Conservation (phyloP, 2,329 filamentous ascomycete species). For the Pseudocercospora cruenta region DNA sequence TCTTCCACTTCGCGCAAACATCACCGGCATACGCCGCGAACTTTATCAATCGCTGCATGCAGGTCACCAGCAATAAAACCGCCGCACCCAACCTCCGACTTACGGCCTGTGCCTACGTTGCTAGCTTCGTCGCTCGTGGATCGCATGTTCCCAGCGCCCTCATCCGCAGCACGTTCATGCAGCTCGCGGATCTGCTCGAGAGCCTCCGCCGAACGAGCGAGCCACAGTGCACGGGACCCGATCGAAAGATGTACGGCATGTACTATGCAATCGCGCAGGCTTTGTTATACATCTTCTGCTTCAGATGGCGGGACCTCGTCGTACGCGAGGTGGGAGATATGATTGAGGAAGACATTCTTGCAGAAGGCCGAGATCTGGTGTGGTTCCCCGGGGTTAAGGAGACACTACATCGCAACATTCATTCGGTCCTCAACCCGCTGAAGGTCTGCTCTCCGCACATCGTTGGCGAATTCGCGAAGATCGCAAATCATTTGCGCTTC, state of each 20-base stretch:
- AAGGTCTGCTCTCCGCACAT: constrained; percentile 92
- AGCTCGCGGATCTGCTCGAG: constrained; percentile 78
- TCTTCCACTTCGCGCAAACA: constrained; percentile 92
- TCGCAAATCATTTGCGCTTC: constrained; percentile 82
- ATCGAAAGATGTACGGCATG: constrained; percentile 78
- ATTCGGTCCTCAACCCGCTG: constrained; percentile 88
- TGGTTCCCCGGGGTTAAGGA: constrained; percentile 79
- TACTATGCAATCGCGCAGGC: constrained; percentile 92
- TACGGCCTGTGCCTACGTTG: constrained; percentile 86
- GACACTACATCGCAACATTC: constrained; percentile 75
- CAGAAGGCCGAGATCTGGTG: constrained; percentile 71
- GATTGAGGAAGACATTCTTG: constrained; percentile 58
- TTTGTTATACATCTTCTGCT: constrained; percentile 93
- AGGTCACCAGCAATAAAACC: constrained; percentile 81
- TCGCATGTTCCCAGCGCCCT: constrained; percentile 75
- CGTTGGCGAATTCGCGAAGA: constrained; percentile 86
- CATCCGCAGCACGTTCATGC: constrained; percentile 79
- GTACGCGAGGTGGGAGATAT: constrained; percentile 53
- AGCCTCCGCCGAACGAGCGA: constrained; percentile 74
- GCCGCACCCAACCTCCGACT: constrained; percentile 75
- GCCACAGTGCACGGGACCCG: constrained; percentile 75
- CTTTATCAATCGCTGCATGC: constrained; percentile 62
- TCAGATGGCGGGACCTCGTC: constrained; percentile 91
- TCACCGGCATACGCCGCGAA: constrained; percentile 77
- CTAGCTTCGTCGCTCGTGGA: constrained; percentile 90